A percentile compares a stretch with the other conserved stretches of the same genome.
Evolutionary conservation across 2,329 filamentous ascomycete species (phyloP).

Genomic region (Cercospora beticola): DNA sequence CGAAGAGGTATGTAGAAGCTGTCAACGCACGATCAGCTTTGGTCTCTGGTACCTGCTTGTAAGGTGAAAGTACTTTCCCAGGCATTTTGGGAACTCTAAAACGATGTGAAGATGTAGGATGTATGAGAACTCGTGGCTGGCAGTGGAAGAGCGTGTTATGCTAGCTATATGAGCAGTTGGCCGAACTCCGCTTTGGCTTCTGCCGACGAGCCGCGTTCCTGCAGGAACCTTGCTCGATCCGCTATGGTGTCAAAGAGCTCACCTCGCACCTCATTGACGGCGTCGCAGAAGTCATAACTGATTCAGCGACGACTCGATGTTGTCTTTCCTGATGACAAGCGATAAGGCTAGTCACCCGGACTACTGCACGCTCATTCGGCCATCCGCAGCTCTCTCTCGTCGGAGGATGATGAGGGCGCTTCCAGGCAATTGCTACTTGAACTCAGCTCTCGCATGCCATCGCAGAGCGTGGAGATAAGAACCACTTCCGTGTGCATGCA

Average conservation of each 20-base stretch:
- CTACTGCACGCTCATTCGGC: not conserved
- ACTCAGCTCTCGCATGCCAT: not conserved
- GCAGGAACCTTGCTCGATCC: constrained; percentile 15
- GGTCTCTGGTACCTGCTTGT: constrained; percentile 37
- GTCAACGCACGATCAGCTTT: constrained; percentile 30
- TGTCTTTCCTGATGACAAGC: not conserved
- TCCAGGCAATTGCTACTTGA: not conserved
- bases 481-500: not conserved
- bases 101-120: not conserved
- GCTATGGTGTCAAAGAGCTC: constrained; percentile 28
- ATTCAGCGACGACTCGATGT: not conserved
- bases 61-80: constrained; percentile 28
- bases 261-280: constrained; percentile 25
- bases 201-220: constrained; percentile 22
- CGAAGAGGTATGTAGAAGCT: not conserved
- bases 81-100: constrained; percentile 16
- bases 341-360: not conserved
- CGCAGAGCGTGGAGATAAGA: not conserved
- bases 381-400: not conserved
- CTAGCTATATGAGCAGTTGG: not conserved
- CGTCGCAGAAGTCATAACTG: not conserved
- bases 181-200: constrained; percentile 1
- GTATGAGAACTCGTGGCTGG: not conserved
- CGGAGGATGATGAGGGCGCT: not conserved
- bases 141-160: not conserved